A percentile compares a stretch with the other conserved stretches of the same genome.
Evolutionary conservation across 192 early-diverging fungal genomes (phyloP).

Genomic region (Tieghemiomyces parasiticus): DNA sequence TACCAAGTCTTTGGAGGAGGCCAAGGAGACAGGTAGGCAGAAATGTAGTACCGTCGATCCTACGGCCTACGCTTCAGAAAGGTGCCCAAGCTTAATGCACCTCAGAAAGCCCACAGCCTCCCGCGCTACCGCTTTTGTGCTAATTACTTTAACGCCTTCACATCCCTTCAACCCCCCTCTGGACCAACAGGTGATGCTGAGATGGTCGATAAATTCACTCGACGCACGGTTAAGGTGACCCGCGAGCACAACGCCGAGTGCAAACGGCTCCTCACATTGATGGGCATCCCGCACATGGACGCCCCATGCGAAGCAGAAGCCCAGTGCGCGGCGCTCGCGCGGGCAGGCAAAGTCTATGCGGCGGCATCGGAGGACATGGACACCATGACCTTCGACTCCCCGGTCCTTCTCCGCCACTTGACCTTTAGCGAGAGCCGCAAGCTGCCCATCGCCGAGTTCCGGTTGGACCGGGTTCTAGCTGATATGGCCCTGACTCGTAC

Average conservation of each 20-base stretch:
- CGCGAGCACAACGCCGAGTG: conserved; percentile 89
- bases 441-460: conserved; percentile 80
- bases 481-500: conserved; percentile 59
- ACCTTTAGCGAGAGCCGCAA: conserved; percentile 85
- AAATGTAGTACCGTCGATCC: no score
- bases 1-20: conserved; percentile 46
- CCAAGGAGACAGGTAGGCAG: conserved; percentile 42
- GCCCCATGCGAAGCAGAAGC: conserved; percentile 98
- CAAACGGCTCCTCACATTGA: conserved; percentile 65
- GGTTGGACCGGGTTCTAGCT: conserved; percentile 60
- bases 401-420: conserved; percentile 79
- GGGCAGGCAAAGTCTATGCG: conserved; percentile 79
- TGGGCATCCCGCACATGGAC: conserved; percentile 88
- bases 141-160: no score
- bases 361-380: conserved; percentile 99
- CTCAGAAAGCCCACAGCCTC: no score
- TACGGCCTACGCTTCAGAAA: no score
- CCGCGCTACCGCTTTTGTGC: no score
- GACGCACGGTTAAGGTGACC: conserved; percentile 84
- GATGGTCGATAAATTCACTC: conserved; percentile 71
- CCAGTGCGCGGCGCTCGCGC: conserved; percentile 88
- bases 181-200: conserved; percentile 59
- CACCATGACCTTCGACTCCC: conserved; percentile 84
- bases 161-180: no score
- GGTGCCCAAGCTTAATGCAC: no score